Percentiles rank a stretch among this genome's conserved stretches.
Evolutionary conservation across 768 basidiomycete species (phyloP).

Genomic region (Piloderma croceum): DNA sequence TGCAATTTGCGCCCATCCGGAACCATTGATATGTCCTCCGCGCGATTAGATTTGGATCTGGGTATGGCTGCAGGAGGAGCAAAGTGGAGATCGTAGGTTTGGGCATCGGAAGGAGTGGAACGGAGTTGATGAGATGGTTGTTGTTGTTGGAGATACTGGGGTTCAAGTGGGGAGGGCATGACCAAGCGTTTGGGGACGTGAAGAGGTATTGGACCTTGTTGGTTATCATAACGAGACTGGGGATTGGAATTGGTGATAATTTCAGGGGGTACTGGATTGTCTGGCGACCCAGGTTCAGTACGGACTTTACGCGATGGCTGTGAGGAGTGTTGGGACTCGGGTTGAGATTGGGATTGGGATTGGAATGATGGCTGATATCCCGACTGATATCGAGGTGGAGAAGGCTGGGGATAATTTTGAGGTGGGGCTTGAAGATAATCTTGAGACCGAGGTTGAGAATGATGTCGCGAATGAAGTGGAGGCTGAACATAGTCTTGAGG

Average conservation of each 20-base stretch:
- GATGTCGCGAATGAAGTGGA: background rate
- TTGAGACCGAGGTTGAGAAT: too few species aligned
- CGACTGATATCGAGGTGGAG: too few species aligned
- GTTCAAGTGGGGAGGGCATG: slow-evolving; percentile 67
- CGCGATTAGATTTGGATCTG: too few species aligned
- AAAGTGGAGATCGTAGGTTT: slow-evolving; percentile 53
- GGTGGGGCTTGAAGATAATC: too few species aligned
- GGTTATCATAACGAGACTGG: slow-evolving; percentile 3
- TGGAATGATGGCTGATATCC: too few species aligned
- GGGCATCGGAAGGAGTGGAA: slow-evolving; percentile 76
- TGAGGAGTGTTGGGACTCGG: background rate
- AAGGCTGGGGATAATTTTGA: too few species aligned
- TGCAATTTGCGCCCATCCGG: too few species aligned
- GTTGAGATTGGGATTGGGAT: background rate
- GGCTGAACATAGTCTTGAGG: background rate
- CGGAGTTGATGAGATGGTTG: slow-evolving; percentile 45
- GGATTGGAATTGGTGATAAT: slow-evolving; percentile 10
- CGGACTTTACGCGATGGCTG: background rate
- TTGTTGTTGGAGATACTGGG: slow-evolving; percentile 23
- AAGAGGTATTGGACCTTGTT: slow-evolving; percentile 14
- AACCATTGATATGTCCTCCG: too few species aligned
- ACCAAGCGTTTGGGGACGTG: slow-evolving; percentile 62
- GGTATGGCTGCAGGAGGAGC: slow-evolving; percentile 49
- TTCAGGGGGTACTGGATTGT: slow-evolving; percentile 13
- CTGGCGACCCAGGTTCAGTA: too few species aligned